Base-by-base conservation (phyloP, 345 rosid genomes). In the Ailanthus altissimus region DNA sequence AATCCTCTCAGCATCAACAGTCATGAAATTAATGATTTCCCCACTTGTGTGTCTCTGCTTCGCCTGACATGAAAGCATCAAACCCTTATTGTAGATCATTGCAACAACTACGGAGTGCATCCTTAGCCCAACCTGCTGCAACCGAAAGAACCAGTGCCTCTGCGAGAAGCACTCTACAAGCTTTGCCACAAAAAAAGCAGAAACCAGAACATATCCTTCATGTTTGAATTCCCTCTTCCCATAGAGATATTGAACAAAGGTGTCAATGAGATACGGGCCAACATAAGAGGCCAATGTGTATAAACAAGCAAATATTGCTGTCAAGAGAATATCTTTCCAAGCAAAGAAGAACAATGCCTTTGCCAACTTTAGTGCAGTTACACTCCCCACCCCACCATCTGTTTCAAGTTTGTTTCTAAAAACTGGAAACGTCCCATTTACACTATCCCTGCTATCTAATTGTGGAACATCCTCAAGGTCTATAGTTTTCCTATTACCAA, bases 401-500 rank as follows among this genome's bases (percentile, higher is more conserved):
- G 78, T 61, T 56, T 84, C 86, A n/a, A 90, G 89, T 80, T 84
- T 85, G 68, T 56, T 81, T 74, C 75, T 83, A 75, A 86, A 83
- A 64, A 46, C 70, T 25, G 85, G 82, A 11, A 84, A 89, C 50
- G 84, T 71, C 76, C 83, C 77, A 32, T 72, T 73, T 12, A 88
- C 86, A 45, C 91, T 88, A 67, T 91, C 94, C 51, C 11, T 46
- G 18, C 69, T 81, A 71, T 85, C 87, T 67, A 91, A 90, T 73
- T 89, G 90, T n/a, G 94, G 94, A 78, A 89, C 89, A 81, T 89
- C 93, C 78, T 88, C 91, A 8, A 84, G 84, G 81, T 91, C 90
- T 74, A 91, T 65, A 32, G 80, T 67, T 75, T 91, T 91, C 85
- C 71, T 86, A 70, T 88, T 85, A 57, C 95, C 95, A 49, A 73